phyloP scores from a whole-genome alignment of 2,329 filamentous ascomycete species.

The Fusarium gaditjirri region DNA sequence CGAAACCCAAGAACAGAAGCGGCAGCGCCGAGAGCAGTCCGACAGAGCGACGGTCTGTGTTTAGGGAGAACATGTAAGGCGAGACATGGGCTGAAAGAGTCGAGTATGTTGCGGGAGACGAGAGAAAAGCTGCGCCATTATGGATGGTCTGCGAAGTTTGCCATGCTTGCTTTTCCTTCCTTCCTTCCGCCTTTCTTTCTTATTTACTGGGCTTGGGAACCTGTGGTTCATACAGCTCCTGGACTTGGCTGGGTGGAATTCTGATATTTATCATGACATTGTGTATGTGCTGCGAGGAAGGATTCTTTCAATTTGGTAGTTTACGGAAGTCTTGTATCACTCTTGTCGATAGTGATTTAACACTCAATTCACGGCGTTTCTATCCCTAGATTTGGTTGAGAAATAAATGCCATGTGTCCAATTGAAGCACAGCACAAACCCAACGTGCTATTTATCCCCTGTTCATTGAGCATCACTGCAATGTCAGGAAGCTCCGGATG shows the following conservation, averaged over 20 bases:
- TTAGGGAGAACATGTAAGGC: slow-evolving; percentile 72
- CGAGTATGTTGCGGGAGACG: neutral
- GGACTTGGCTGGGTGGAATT: slow-evolving; percentile 32
- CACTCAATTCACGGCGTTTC: slow-evolving; percentile 29
- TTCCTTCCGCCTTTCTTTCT: neutral
- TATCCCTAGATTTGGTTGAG: neutral
- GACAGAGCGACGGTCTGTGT: slow-evolving; percentile 76
- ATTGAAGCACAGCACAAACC: neutral
- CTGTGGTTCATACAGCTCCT: slow-evolving; percentile 8
- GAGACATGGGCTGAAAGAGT: neutral
- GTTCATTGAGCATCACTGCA: neutral
- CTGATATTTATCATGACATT: slow-evolving; percentile 38
- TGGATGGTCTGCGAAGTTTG: neutral
- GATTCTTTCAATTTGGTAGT: slow-evolving; percentile 20
- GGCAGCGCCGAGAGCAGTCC: slow-evolving; percentile 64
- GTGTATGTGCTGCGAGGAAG: slow-evolving; percentile 3
- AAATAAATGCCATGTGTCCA: neutral
- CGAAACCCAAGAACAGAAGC: slow-evolving; percentile 41
- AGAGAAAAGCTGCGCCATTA: slow-evolving; percentile 19
- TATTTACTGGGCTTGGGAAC: slow-evolving; percentile 1
- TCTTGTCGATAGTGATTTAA: slow-evolving; percentile 18
- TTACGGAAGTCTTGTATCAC: slow-evolving; percentile 17
- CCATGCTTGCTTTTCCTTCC: neutral
- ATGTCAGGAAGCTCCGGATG: slow-evolving; percentile 13
- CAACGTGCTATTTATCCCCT: slow-evolving; percentile 6